These are phyloP conservation scores for Paralagenidium karlingii DNA, from an alignment of 352 stramenopile species.

Conservation along the genomic window DNA sequence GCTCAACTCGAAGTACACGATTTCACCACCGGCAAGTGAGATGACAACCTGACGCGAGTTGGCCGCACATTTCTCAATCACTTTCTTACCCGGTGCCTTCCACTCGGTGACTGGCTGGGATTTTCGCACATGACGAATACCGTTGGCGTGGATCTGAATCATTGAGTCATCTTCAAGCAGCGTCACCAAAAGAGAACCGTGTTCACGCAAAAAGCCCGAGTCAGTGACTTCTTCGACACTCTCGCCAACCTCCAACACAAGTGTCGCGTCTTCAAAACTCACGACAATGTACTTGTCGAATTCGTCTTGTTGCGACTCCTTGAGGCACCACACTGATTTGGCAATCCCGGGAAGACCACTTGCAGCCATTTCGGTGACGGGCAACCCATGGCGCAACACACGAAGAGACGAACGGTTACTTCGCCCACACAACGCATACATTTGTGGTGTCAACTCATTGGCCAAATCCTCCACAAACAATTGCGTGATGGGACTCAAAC, in stretches of 20 bases:
- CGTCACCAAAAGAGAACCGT: slow-evolving; percentile 91
- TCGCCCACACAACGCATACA: slow-evolving; percentile 92
- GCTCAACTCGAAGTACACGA: slow-evolving; percentile 98
- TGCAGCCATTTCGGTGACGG: slow-evolving; percentile 94
- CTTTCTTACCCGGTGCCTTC: slow-evolving; percentile 95
- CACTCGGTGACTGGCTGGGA: slow-evolving; percentile 93
- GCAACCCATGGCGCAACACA: slow-evolving; percentile 92
- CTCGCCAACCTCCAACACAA: slow-evolving; percentile 96
- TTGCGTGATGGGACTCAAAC: slow-evolving; percentile 89
- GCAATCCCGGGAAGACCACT: slow-evolving; percentile 92
- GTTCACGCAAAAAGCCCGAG: slow-evolving; percentile 90
- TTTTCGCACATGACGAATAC: slow-evolving; percentile 92
- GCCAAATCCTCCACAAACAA: slow-evolving; percentile 92
- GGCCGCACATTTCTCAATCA: slow-evolving; percentile 93
- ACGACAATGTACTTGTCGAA: slow-evolving; percentile 96
- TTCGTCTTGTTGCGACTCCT: slow-evolving; percentile 64
- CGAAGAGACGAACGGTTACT: slow-evolving; percentile 90
- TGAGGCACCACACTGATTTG: slow-evolving; percentile 92
- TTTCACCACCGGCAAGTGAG: slow-evolving; percentile 90
- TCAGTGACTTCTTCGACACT: slow-evolving; percentile 97
- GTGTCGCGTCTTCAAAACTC: slow-evolving; percentile 98
- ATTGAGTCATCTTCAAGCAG: slow-evolving; percentile 92
- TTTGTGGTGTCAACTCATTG: slow-evolving; percentile 93
- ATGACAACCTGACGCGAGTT: slow-evolving; percentile 97
- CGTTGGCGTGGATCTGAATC: slow-evolving; percentile 92